Conservation (phyloP, 441 rosid species). For the Populus hybrid region DNA sequence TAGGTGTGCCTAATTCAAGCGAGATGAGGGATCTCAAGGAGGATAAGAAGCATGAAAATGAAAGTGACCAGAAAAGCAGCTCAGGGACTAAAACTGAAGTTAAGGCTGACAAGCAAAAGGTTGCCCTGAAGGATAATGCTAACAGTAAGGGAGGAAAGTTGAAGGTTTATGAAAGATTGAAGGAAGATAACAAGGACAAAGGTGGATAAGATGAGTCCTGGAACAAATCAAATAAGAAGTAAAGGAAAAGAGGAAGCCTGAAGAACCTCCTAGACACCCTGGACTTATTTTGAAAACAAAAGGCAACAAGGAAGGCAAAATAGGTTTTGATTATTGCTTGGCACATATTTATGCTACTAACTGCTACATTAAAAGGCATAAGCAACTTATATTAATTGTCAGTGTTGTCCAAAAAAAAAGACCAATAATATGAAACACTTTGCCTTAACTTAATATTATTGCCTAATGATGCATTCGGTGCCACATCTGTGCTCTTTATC, state of each 20-base stretch:
- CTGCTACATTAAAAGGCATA: conserved; percentile 2
- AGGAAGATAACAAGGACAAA: conserved; percentile 52
- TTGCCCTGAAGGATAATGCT: conserved; percentile 33
- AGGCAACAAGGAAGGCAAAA: conserved; percentile 63
- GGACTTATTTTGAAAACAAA: conserved; percentile 74
- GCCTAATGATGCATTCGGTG: conserved; percentile 13
- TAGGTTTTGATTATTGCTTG: conserved; percentile 29
- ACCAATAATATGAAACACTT: background rate
- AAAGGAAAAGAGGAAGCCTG: conserved; percentile 68
- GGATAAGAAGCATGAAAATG: conserved; percentile 28
- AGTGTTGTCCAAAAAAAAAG: background rate
- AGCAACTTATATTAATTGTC: background rate
- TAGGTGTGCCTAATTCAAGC: conserved; percentile 30
- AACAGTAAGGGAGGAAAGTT: conserved; percentile 40
- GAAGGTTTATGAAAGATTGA: conserved; percentile 37
- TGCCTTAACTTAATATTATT: background rate
- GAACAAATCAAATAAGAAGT: conserved; percentile 44
- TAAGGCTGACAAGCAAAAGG: conserved; percentile 40
- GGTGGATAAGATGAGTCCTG: conserved; percentile 44
- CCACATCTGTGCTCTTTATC: conserved; percentile 73
- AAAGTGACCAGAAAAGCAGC: conserved; percentile 27
- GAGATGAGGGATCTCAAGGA: conserved; percentile 39
- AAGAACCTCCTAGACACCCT: conserved; percentile 79
- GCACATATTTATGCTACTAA: background rate
- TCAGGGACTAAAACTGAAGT: conserved; percentile 25